phyloP scores from a whole-genome alignment of 345 rosid genomes.

The Sisymbrium irio region DNA sequence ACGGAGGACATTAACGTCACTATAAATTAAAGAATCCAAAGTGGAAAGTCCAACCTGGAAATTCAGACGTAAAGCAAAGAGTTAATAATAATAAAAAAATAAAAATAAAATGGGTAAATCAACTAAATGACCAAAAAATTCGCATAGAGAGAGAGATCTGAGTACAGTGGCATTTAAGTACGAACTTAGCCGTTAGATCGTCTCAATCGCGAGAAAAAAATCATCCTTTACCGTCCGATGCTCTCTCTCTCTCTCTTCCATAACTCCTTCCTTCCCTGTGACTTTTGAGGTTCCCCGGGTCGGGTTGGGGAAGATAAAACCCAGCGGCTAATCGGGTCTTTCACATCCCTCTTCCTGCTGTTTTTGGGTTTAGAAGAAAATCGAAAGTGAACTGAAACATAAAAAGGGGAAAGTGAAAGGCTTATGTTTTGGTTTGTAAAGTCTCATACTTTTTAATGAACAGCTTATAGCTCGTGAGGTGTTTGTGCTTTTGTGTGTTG shows the following conservation, averaged over 20 bases:
- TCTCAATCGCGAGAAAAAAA: not conserved
- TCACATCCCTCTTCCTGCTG: conserved; percentile 2
- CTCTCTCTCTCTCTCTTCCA: not conserved
- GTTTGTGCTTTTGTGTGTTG: not conserved
- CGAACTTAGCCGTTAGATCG: conserved; percentile 34
- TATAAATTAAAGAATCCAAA: no score
- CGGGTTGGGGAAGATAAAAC: not conserved
- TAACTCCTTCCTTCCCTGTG: not conserved
- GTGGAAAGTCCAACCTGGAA: no score
- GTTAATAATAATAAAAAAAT: no score
- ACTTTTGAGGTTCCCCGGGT: conserved; percentile 23
- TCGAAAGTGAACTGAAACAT: not conserved
- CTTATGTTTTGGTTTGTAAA: conserved; percentile 12
- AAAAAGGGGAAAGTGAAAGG: conserved; percentile 9
- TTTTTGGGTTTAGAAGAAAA: conserved; percentile 27
- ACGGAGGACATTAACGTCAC: no score
- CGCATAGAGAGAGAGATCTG: conserved; percentile 35
- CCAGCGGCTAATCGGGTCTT: not conserved
- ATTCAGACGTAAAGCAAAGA: no score
- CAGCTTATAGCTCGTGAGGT: conserved; percentile 12
- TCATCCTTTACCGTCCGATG: conserved; percentile 31
- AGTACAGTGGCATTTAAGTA: conserved; percentile 37
- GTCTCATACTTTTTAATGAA: conserved; percentile 12
- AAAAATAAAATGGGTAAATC: no score
- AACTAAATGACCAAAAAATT: no score